A percentile compares a stretch with the other conserved stretches of the same genome.
Evolutionary conservation across 441 rosid species (phyloP).

Genomic region (Pelargonium cotyledonis): DNA sequence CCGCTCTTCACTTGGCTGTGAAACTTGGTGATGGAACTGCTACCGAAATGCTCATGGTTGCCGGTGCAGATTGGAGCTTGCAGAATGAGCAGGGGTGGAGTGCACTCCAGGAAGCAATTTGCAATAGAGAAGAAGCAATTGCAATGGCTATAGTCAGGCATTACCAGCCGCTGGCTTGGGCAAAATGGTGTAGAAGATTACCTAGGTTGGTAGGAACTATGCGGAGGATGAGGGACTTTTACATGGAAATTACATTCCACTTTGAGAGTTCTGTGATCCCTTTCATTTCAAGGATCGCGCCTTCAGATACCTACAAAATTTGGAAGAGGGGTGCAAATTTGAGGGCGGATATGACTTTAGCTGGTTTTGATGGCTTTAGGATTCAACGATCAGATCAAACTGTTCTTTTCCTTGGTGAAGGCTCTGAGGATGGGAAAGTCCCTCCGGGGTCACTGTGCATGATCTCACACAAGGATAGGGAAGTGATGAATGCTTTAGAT

Average conservation of each 20-base stretch:
- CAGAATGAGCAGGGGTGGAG: conserved; percentile 97
- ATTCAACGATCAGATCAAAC: conserved; percentile 92
- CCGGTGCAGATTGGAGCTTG: conserved; percentile 94
- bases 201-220: conserved; percentile 78
- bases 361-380: conserved; percentile 90
- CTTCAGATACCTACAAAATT: conserved; percentile 89
- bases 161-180: conserved; percentile 94
- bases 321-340: conserved; percentile 91
- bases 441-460: conserved; percentile 78
- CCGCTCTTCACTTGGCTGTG: conserved; percentile 94
- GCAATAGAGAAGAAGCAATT: conserved; percentile 63
- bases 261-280: conserved; percentile 95
- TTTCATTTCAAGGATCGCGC: conserved; percentile 85
- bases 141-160: conserved; percentile 78
- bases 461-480: conserved; percentile 86
- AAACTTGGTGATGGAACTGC: conserved; percentile 68
- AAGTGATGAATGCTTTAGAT: conserved; percentile 87
- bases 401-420: conserved; percentile 87
- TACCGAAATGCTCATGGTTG: conserved; percentile 84
- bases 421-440: conserved; percentile 73
- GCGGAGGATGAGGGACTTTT: conserved; percentile 89
- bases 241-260: conserved; percentile 90
- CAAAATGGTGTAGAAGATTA: conserved; percentile 92
- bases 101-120: conserved; percentile 93
- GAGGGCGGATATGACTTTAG: conserved; percentile 96